Conservation (phyloP, 345 rosid genomes). For the Draba incana region DNA sequence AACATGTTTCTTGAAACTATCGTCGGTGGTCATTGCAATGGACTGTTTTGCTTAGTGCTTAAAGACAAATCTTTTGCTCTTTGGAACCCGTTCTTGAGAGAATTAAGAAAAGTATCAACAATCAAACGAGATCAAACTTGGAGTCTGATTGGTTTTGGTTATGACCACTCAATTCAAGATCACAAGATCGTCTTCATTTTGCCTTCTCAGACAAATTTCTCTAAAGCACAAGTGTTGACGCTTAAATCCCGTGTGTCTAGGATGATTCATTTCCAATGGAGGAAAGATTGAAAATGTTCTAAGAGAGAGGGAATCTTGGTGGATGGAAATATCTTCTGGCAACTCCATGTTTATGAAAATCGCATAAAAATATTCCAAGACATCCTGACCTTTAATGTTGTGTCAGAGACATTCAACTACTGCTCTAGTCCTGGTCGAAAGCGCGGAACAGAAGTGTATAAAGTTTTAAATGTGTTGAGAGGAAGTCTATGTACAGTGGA, state of each 20-base stretch:
- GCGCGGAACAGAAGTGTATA: too few species aligned
- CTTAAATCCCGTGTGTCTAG: neutral
- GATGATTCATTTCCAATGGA: neutral
- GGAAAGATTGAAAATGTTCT: too few species aligned
- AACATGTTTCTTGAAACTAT: neutral
- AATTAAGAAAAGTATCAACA: neutral
- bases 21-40: neutral
- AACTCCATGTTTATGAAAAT: too few species aligned
- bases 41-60: neutral
- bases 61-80: neutral
- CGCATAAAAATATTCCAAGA: too few species aligned
- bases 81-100: neutral
- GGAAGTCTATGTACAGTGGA: neutral
- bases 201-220: too few species aligned
- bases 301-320: neutral
- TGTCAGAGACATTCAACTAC: slow-evolving; percentile 5
- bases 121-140: neutral
- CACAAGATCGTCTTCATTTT: neutral
- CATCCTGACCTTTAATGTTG: slow-evolving; percentile 1
- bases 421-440: too few species aligned
- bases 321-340: neutral
- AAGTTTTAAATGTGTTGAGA: neutral
- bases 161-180: slow-evolving; percentile 3
- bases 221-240: neutral
- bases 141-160: neutral